phyloP scores from a whole-genome alignment of 2,329 filamentous ascomycete species.

The Pyricularia pennisetigena region DNA sequence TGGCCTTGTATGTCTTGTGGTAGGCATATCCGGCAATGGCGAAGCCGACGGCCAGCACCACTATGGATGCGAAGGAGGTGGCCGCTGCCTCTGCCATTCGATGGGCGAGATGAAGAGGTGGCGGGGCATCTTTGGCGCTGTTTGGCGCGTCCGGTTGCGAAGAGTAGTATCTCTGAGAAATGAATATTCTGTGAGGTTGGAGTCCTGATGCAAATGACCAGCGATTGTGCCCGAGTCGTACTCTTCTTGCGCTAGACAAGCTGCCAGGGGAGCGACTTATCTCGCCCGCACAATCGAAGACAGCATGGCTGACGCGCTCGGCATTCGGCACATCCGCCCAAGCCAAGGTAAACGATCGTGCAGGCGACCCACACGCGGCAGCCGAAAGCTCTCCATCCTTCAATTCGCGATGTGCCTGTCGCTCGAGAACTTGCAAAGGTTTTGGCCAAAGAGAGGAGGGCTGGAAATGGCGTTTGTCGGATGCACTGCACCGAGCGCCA shows the following conservation, averaged over 20 bases:
- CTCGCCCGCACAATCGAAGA: no score
- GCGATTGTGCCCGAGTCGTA: background rate
- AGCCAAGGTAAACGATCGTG: background rate
- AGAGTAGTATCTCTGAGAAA: background rate
- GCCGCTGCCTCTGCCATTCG: constrained; percentile 68
- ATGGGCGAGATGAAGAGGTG: constrained; percentile 25
- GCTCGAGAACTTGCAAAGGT: background rate
- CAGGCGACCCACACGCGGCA: background rate
- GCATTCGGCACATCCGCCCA: background rate
- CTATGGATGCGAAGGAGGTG: constrained; percentile 66
- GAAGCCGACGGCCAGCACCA: constrained; percentile 58
- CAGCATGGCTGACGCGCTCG: background rate
- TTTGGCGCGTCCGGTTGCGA: background rate
- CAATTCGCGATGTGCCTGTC: background rate
- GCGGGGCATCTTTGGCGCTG: constrained; percentile 7
- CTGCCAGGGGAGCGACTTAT: background rate
- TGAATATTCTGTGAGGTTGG: background rate
- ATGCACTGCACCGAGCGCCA: background rate
- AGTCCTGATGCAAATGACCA: background rate
- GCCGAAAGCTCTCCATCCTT: background rate
- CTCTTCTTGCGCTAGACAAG: background rate
- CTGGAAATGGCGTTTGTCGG: background rate
- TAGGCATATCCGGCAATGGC: constrained; percentile 64
- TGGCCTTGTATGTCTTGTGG: constrained; percentile 76
- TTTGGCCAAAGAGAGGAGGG: background rate